Evolutionary conservation across 192 early-diverging fungal genomes (phyloP).

Genomic region (Coemansia sp.): DNA sequence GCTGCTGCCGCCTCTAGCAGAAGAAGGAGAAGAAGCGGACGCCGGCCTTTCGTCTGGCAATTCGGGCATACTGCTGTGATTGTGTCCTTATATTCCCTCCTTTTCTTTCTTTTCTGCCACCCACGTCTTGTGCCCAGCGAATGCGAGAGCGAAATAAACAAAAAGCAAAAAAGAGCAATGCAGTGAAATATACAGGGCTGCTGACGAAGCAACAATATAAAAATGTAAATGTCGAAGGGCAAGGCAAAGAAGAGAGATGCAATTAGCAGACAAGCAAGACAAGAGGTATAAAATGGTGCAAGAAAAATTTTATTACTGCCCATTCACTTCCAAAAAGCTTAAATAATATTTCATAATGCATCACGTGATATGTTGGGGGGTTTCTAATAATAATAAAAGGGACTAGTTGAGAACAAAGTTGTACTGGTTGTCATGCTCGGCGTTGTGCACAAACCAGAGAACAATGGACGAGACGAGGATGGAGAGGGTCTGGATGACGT

Average conservation of each 20-base stretch:
- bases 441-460: constrained; percentile 57
- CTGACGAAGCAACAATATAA: too few relatives aligned
- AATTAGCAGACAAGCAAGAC: neutral
- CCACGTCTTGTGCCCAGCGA: neutral
- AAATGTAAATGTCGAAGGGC: too few relatives aligned
- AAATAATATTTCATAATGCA: neutral
- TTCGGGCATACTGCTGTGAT: constrained; percentile 7
- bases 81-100: constrained; percentile 1
- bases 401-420: constrained; percentile 55
- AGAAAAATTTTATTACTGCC: neutral
- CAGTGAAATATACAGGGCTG: too few relatives aligned
- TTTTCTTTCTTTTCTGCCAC: neutral
- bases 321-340: too few relatives aligned
- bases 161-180: too few relatives aligned
- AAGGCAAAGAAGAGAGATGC: too few relatives aligned
- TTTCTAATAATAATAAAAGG: constrained; percentile 3
- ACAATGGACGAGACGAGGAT: constrained; percentile 41
- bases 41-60: constrained; percentile 25
- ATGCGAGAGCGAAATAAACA: neutral
- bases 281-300: neutral
- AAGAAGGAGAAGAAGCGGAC: too few relatives aligned
- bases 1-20: constrained; percentile 15
- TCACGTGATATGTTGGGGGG: neutral
- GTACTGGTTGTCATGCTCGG: constrained; percentile 55
- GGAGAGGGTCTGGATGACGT: constrained; percentile 49